These are phyloP conservation scores for Nakaseomyces nivariensis DNA, from an alignment of 1,139 yeast species.

Conservation along the genomic window DNA sequence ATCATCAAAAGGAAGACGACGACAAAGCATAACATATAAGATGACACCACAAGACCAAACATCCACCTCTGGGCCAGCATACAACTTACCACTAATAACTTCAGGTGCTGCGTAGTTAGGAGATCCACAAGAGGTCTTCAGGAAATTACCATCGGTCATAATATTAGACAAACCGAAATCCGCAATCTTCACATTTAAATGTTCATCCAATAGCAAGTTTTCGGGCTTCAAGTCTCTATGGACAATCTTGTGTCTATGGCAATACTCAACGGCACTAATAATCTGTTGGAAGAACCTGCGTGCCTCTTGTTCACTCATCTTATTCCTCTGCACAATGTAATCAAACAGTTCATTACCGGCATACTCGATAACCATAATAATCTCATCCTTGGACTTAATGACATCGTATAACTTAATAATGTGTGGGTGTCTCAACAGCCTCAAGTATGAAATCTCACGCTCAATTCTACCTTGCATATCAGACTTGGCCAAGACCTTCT, in stretches of 20 bases:
- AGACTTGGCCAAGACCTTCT: constrained; percentile 84
- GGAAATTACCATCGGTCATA: constrained; percentile 96
- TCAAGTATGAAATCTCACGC: constrained; percentile 79
- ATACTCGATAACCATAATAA: constrained; percentile 92
- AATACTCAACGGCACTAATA: constrained; percentile 94
- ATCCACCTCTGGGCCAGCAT: constrained; percentile 98
- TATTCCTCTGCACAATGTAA: constrained; percentile 74
- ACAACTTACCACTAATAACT: constrained; percentile 88
- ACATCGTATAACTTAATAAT: constrained; percentile 93
- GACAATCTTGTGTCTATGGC: constrained; percentile 95
- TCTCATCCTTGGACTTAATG: constrained; percentile 88
- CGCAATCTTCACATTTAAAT: constrained; percentile 85
- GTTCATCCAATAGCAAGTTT: constrained; percentile 79
- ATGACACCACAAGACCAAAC: constrained; percentile 99
- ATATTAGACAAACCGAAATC: constrained; percentile 91
- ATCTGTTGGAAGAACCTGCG: constrained; percentile 94
- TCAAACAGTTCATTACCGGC: constrained; percentile 95
- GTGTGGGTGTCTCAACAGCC: constrained; percentile 88
- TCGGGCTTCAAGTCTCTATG: constrained; percentile 96
- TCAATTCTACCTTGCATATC: constrained; percentile 97
- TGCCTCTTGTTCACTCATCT: constrained; percentile 91
- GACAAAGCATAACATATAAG: constrained; percentile 91
- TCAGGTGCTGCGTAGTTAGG: constrained; percentile 99
- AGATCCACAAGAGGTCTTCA: constrained; percentile 93
- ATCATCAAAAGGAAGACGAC: constrained; percentile 94